Conservation (phyloP, 768 basidiomycete genomes). For the Podaxis carcinomalis region DNA sequence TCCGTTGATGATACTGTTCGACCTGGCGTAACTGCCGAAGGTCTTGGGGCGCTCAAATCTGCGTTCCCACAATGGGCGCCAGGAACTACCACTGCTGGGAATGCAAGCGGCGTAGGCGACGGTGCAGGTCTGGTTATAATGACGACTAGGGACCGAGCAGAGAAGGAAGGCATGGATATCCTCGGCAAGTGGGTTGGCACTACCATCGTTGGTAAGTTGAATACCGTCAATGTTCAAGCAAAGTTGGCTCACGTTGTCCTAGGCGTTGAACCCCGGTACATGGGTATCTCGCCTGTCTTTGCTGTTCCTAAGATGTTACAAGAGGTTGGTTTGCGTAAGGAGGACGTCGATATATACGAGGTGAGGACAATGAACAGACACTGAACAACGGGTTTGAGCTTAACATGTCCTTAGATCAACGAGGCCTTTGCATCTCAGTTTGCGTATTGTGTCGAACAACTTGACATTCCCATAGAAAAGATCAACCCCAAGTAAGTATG, state of each 20-base stretch:
- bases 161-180: constrained; percentile 72
- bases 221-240: not conserved
- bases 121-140: constrained; percentile 85
- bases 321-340: constrained; percentile 57
- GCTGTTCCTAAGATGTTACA: constrained; percentile 70
- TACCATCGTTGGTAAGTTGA: constrained; percentile 63
- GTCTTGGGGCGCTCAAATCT: constrained; percentile 75
- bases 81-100: constrained; percentile 73
- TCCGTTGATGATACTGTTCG: constrained; percentile 87
- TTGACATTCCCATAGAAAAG: constrained; percentile 70
- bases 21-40: constrained; percentile 74
- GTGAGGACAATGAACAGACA: constrained; percentile 25
- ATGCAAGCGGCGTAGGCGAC: constrained; percentile 88
- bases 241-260: not conserved
- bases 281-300: constrained; percentile 72
- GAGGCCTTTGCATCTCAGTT: constrained; percentile 94
- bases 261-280: constrained; percentile 75
- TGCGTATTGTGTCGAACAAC: constrained; percentile 84
- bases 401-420: constrained; percentile 52
- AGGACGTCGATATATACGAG: constrained; percentile 77
- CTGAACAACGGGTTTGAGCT: not conserved
- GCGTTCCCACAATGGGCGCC: constrained; percentile 82
- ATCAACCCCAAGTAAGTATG: constrained; percentile 77
- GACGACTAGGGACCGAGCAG: constrained; percentile 74
- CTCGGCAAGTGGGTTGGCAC: constrained; percentile 81